These are phyloP conservation scores for Calonectria multiphialidica DNA, from an alignment of 2,329 filamentous ascomycete genomes.

Conservation along the genomic window DNA sequence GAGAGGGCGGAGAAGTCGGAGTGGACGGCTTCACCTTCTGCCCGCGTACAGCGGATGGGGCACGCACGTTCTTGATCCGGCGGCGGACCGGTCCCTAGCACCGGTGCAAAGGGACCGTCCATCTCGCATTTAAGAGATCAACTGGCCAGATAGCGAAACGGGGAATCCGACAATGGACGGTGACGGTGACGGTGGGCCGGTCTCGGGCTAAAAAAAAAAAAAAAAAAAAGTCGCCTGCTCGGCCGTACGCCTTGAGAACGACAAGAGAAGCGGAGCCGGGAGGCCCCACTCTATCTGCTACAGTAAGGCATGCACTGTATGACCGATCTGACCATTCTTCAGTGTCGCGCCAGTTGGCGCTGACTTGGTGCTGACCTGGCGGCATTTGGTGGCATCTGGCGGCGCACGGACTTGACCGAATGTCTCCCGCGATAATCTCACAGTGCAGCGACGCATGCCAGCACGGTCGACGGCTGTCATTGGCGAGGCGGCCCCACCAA, in stretches of 20 bases:
- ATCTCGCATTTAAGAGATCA: background rate
- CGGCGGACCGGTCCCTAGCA: slow-evolving; percentile 16
- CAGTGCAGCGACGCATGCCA: slow-evolving; percentile 22
- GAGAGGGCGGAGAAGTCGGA: background rate
- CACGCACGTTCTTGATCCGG: slow-evolving; percentile 15
- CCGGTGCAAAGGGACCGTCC: slow-evolving; percentile 9
- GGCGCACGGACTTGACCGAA: slow-evolving; percentile 4
- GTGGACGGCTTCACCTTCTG: too few relatives aligned
- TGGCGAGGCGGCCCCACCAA: slow-evolving; percentile 29
- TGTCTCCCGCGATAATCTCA: background rate
- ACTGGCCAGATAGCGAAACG: background rate
- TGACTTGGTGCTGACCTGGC: background rate
- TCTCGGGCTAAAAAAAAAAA: slow-evolving; percentile 32
- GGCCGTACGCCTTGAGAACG: slow-evolving; percentile 43
- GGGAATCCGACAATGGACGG: background rate
- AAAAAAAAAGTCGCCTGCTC: slow-evolving; percentile 1
- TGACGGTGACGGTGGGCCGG: slow-evolving; percentile 31
- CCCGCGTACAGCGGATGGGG: background rate
- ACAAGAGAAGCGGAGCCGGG: slow-evolving; percentile 43
- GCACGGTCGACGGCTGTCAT: slow-evolving; percentile 24
- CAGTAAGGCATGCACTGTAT: slow-evolving; percentile 31
- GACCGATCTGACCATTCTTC: slow-evolving; percentile 7
- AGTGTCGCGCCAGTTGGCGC: slow-evolving; percentile 9
- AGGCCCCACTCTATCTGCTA: slow-evolving; percentile 20
- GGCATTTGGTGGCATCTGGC: background rate